A percentile compares a stretch with the other conserved stretches of the same genome.
Evolutionary conservation across 257 asterid genomes (phyloP).

Genomic region (Penstemon eatonii): DNA sequence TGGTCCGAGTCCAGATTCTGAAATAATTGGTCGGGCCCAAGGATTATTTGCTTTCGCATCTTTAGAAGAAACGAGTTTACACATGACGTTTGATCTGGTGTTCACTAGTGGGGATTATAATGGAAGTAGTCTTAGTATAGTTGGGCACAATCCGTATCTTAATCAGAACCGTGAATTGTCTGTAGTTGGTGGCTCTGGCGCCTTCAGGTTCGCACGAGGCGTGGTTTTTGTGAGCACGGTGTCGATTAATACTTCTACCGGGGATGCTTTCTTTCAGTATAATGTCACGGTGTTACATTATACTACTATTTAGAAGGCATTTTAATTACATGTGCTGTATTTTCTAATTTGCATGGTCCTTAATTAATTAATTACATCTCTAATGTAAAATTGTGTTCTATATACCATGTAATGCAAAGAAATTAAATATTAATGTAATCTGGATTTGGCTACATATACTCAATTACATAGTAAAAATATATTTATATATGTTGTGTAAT

Average conservation of each 20-base stretch:
- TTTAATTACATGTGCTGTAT: no score
- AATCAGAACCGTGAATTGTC: constrained; percentile 34
- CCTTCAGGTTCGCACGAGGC: constrained; percentile 46
- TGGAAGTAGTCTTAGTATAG: constrained; percentile 40
- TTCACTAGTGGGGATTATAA: constrained; percentile 34
- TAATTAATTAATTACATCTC: no score
- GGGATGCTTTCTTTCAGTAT: constrained; percentile 39
- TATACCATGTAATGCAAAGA: no score
- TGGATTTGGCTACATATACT: no score
- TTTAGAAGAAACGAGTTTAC: constrained; percentile 25
- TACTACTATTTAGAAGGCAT: no score
- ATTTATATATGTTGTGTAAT: no score
- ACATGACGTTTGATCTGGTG: constrained; percentile 33
- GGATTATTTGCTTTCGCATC: constrained; percentile 31
- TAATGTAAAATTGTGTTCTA: no score
- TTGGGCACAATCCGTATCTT: constrained; percentile 31
- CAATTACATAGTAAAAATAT: no score
- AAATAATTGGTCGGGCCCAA: constrained; percentile 44
- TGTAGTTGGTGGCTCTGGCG: constrained; percentile 48
- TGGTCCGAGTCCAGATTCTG: constrained; percentile 27
- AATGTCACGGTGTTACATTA: constrained; percentile 26
- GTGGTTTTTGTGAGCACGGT: constrained; percentile 24
- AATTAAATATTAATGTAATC: no score
- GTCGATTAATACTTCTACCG: constrained; percentile 6
- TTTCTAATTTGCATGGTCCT: no score